Conservation (phyloP, 2,329 filamentous ascomycete genomes). For the Gaeumannomyces tritici region DNA sequence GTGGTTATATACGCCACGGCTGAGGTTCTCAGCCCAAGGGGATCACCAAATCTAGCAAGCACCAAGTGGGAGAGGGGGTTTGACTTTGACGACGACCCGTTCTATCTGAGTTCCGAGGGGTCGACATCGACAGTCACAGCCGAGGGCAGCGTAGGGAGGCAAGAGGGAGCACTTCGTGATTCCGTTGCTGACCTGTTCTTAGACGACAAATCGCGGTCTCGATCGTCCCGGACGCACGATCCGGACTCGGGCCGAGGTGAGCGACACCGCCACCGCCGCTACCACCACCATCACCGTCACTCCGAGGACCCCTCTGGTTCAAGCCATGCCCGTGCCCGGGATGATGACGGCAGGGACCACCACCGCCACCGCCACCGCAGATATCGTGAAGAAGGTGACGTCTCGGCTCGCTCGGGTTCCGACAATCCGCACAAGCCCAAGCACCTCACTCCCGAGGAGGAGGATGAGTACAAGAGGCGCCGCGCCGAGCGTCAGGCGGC, state of each 20-base stretch:
- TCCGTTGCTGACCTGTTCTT: slow-evolving; percentile 46
- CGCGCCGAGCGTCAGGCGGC: slow-evolving; percentile 34
- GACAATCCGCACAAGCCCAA: slow-evolving; percentile 24
- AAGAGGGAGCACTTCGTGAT: slow-evolving; percentile 29
- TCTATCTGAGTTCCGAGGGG: slow-evolving; percentile 4
- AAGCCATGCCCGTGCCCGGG: slow-evolving; percentile 18
- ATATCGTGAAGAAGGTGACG: slow-evolving; percentile 27
- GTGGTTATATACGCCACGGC: slow-evolving; percentile 44
- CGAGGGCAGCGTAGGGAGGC: slow-evolving; percentile 19
- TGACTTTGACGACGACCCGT: slow-evolving; percentile 23
- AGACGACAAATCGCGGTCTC: slow-evolving; percentile 36
- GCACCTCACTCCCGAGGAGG: slow-evolving; percentile 37
- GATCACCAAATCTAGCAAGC: slow-evolving; percentile 23
- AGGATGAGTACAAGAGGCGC: slow-evolving; percentile 37
- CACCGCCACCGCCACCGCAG: slow-evolving; percentile 19
- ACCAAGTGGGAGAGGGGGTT: slow-evolving; percentile 17
- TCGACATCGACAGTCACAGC: not conserved
- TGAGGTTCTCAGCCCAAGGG: slow-evolving; percentile 33
- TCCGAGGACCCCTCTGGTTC: slow-evolving; percentile 14
- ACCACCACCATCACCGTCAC: slow-evolving; percentile 23
- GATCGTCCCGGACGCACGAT: slow-evolving; percentile 21
- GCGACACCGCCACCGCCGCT: slow-evolving; percentile 32
- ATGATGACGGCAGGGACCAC: slow-evolving; percentile 17
- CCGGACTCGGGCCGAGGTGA: slow-evolving; percentile 17
- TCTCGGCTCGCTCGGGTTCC: slow-evolving; percentile 19